Base-by-base conservation (phyloP, 768 basidiomycete genomes). In the Russula sp. region DNA sequence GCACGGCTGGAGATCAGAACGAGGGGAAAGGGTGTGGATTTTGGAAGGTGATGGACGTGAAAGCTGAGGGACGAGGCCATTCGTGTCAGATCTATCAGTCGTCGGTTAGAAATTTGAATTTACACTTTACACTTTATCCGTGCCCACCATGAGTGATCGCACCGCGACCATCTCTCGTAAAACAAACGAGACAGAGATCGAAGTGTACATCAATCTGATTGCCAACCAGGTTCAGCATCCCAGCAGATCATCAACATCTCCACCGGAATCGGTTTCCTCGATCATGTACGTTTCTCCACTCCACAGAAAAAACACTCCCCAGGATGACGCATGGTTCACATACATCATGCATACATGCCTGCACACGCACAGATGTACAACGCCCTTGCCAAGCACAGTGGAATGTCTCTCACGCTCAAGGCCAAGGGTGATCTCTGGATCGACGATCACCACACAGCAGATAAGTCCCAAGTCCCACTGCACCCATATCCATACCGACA, bases 381-480 rank as follows among this genome's bases (percentile, higher is more conserved):
- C 67, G 96, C 97, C 2, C 84, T 99, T 5, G 96, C 97, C 40
- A 98, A 98, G 75, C 97, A 99, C 77, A 84, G 92, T 22, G 94
- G 94, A 63, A 90, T 97, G 86, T 94, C 93, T 0, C 79, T 99
- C 66, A 85, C 83, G 22, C 82, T 99, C 78, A 88, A 89, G 70
- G 98, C 94, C 76, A 86, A 90, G 72, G 97, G 97, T 46, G 97
- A 99, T 75, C 81, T 98, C 9, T 92, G 89, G 84, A 97, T 98
- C 64, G 97, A 99, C 76, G 97, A 99, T 77, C 97, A 98, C 72
- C 97, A 99, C 77, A 93, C 95, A 53, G 93, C 96, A 83, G 97
- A 99, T 90, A 85, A 87, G 88, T 86, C 55, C 22, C 56, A n/a
- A 40, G 44, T 20, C 14, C 26, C n/a, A n/a, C n/a, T n/a, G n/a